These are phyloP conservation scores for Clarireedia monteithiana DNA, from an alignment of 2,329 filamentous ascomycete species.

Conservation along the genomic window DNA sequence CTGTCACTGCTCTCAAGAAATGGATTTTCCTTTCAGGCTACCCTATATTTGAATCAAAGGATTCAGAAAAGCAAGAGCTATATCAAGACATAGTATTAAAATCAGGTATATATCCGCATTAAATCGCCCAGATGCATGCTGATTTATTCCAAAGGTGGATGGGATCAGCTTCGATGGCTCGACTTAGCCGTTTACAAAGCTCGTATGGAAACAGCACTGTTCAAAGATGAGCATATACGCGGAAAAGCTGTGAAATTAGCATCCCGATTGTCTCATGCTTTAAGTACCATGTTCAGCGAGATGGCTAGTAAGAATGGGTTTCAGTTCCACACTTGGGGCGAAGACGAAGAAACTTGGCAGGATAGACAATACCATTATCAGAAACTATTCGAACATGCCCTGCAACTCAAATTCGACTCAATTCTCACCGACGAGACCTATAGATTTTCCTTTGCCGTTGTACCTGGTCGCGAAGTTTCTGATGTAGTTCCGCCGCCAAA, in stretches of 20 bases:
- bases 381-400: constrained; percentile 10
- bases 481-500: neutral
- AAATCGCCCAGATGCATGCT: constrained; percentile 1
- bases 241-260: constrained; percentile 7
- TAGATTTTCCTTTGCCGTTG: neutral
- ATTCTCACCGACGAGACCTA: constrained; percentile 7
- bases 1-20: neutral
- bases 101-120: neutral
- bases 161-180: constrained; percentile 5
- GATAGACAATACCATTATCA: constrained; percentile 5
- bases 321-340: constrained; percentile 5
- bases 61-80: neutral
- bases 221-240: constrained; percentile 1
- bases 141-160: constrained; percentile 6
- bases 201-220: neutral
- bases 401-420: constrained; percentile 10
- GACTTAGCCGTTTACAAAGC: constrained; percentile 10
- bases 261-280: neutral
- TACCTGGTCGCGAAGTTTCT: no score
- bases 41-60: neutral
- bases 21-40: neutral
- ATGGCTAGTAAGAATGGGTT: neutral
- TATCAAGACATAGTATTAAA: neutral
- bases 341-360: constrained; percentile 1
- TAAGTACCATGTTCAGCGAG: constrained; percentile 4